These are phyloP conservation scores for Xerocomus brunneocitrinus DNA, from an alignment of 768 basidiomycete species.

Conservation along the genomic window DNA sequence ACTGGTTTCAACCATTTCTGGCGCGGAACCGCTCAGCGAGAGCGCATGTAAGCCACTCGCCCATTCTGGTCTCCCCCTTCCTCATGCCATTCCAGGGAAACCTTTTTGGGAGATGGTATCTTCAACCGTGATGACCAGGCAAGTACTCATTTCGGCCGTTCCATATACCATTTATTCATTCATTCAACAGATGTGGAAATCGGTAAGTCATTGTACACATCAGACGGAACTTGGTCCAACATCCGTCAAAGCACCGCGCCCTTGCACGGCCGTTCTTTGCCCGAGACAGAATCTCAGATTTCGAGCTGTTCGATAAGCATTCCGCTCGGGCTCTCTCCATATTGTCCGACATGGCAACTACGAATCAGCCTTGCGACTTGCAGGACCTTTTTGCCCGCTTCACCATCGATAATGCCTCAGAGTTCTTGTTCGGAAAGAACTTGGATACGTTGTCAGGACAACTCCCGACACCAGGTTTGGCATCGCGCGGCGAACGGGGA, in stretches of 20 bases:
- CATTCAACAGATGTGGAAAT: conserved; percentile 52
- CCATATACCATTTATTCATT: not conserved
- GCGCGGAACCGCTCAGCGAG: conserved; percentile 60
- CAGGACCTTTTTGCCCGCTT: conserved; percentile 69
- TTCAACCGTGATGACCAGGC: conserved; percentile 76
- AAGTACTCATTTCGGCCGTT: conserved; percentile 14
- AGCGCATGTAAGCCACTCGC: conserved; percentile 49
- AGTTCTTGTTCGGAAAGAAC: conserved; percentile 67
- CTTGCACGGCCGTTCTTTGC: conserved; percentile 73
- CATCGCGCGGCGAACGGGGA: conserved; percentile 51
- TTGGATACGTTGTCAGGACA: conserved; percentile 54
- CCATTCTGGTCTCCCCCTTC: not conserved
- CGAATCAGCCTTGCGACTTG: conserved; percentile 48
- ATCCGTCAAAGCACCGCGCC: conserved; percentile 48
- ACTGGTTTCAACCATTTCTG: conserved; percentile 67
- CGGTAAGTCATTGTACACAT: conserved; percentile 34
- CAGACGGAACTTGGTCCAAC: conserved; percentile 2
- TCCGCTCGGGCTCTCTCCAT: conserved; percentile 44
- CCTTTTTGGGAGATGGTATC: conserved; percentile 68
- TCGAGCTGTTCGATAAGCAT: conserved; percentile 61
- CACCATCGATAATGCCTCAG: conserved; percentile 66
- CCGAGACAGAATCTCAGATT: conserved; percentile 66
- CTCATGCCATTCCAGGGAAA: conserved; percentile 30
- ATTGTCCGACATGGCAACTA: conserved; percentile 38
- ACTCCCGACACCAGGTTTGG: conserved; percentile 47